Evolutionary conservation across 208 protist species (phyloP).

Genomic region (Crithidia fasciculata): DNA sequence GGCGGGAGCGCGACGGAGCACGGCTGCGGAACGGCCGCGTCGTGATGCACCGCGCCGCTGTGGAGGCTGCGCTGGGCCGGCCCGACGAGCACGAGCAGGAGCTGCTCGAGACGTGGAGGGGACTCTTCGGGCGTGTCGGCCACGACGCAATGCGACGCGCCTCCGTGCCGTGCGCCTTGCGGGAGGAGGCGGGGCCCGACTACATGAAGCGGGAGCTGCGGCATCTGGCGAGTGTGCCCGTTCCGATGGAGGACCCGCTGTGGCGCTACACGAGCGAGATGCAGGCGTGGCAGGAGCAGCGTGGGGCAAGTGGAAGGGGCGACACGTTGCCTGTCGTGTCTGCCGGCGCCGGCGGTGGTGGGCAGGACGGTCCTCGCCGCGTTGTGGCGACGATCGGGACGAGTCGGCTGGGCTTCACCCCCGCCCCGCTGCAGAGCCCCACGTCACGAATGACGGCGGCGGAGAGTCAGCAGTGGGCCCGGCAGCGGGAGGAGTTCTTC

Average conservation of each 20-base stretch:
- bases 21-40: constrained; percentile 19
- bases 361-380: constrained; percentile 24
- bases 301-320: constrained; percentile 5
- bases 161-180: constrained; percentile 53
- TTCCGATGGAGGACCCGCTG: constrained; percentile 22
- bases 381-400: constrained; percentile 59
- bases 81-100: constrained; percentile 50
- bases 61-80: constrained; percentile 26
- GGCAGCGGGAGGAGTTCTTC: constrained; percentile 73
- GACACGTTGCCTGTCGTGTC: constrained; percentile 23
- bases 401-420: constrained; percentile 46
- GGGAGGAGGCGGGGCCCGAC: constrained; percentile 62
- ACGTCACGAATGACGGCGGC: constrained; percentile 33
- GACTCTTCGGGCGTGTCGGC: constrained; percentile 33
- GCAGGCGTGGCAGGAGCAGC: constrained; percentile 43
- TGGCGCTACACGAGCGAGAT: constrained; percentile 33
- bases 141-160: constrained; percentile 46
- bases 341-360: constrained; percentile 10
- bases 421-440: constrained; percentile 61
- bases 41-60: constrained; percentile 24
- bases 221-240: constrained; percentile 17
- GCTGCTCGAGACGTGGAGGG: constrained; percentile 63
- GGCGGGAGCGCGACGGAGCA: constrained; percentile 46
- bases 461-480: constrained; percentile 59
- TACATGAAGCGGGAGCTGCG: constrained; percentile 60